Evolutionary conservation across 1,284 basidiomycete genomes (phyloP).

Genomic region (Tilletia caries): DNA sequence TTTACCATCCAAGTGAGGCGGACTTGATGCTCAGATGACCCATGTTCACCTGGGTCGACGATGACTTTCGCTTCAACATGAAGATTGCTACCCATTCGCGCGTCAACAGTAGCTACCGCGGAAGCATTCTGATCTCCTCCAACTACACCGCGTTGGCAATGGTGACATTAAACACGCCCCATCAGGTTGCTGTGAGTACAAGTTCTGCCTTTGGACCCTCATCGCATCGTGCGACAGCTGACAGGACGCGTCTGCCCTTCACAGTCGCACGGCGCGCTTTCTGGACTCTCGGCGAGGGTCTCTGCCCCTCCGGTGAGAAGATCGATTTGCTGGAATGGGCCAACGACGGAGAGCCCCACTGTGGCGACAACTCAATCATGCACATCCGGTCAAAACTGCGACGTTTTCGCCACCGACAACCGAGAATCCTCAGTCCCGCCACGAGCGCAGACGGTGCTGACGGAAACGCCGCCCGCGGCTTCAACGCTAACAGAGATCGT

Average conservation of each 20-base stretch:
- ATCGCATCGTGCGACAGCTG: too few relatives aligned
- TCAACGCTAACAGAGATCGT: constrained; percentile 43
- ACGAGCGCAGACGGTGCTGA: constrained; percentile 26
- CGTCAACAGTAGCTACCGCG: constrained; percentile 28
- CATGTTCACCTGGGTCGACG: constrained; percentile 44
- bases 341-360: constrained; percentile 36
- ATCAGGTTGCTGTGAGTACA: constrained; percentile 31
- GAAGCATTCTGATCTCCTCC: constrained; percentile 40
- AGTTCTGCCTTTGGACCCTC: too few relatives aligned
- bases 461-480: constrained; percentile 31
- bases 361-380: constrained; percentile 29
- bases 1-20: too few relatives aligned
- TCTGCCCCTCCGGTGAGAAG: constrained; percentile 48
- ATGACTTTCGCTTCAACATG: constrained; percentile 37
- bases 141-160: constrained; percentile 39
- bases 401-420: not conserved
- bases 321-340: constrained; percentile 51
- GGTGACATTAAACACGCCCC: constrained; percentile 48
- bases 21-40: too few relatives aligned
- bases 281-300: constrained; percentile 43
- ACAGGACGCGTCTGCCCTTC: too few relatives aligned
- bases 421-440: constrained; percentile 14
- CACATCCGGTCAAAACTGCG: constrained; percentile 43
- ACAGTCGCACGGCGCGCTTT: constrained; percentile 47
- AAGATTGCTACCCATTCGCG: constrained; percentile 32